phyloP scores from a whole-genome alignment of 805 yeast species.

The Wickerhamiella siamensis region DNA sequence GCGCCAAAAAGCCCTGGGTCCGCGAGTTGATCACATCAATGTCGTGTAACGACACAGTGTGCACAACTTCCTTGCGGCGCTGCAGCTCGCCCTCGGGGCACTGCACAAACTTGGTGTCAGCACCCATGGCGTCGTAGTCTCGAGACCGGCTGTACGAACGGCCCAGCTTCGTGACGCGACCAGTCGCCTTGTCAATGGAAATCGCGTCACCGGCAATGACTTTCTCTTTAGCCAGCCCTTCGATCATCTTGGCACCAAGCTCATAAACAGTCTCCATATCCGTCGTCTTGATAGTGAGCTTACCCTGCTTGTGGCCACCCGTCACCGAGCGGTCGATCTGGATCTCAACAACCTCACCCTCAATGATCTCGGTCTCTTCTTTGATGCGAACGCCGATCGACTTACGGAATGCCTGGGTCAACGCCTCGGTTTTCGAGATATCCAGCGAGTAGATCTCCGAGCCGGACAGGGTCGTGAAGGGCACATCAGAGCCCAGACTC shows the following conservation, averaged over 20 bases:
- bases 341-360: slow-evolving; percentile 97
- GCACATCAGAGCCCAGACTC: slow-evolving; percentile 53
- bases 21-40: slow-evolving; percentile 95
- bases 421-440: slow-evolving; percentile 86
- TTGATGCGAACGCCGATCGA: slow-evolving; percentile 90
- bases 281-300: slow-evolving; percentile 90
- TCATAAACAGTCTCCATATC: slow-evolving; percentile 98
- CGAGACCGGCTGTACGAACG: slow-evolving; percentile 92
- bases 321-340: slow-evolving; percentile 86
- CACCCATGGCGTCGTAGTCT: slow-evolving; percentile 98
- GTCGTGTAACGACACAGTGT: slow-evolving; percentile 95
- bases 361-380: slow-evolving; percentile 94
- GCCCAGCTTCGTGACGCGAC: slow-evolving; percentile 87
- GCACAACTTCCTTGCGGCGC: slow-evolving; percentile 87
- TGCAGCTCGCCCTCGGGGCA: slow-evolving; percentile 98
- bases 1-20: slow-evolving; percentile 93
- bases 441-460: slow-evolving; percentile 88
- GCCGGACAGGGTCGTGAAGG: slow-evolving; percentile 90
- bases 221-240: slow-evolving; percentile 84
- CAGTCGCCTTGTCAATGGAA: slow-evolving; percentile 88
- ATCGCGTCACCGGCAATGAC: slow-evolving; percentile 95
- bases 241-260: slow-evolving; percentile 86
- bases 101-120: slow-evolving; percentile 93
- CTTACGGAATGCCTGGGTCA: slow-evolving; percentile 91
- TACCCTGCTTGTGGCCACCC: slow-evolving; percentile 98